phyloP scores from a whole-genome alignment of 345 rosid species.

The Zanthoxylum bungeanum region DNA sequence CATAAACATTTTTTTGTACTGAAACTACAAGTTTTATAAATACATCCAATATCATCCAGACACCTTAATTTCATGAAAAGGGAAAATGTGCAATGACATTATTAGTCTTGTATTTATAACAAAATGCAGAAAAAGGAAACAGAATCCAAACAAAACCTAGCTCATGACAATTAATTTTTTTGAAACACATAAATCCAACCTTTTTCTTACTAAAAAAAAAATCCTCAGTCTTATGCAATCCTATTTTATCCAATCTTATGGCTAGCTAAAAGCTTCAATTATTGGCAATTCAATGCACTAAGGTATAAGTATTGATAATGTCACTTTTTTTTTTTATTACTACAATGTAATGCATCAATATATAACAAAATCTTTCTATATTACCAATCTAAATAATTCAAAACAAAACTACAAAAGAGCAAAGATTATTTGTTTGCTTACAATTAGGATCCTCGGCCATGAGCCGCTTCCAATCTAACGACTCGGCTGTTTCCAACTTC shows the following conservation, averaged over 20 bases:
- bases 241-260: background rate
- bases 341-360: background rate
- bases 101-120: too few relatives aligned
- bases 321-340: too few relatives aligned
- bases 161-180: background rate
- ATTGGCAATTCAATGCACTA: background rate
- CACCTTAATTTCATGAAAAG: background rate
- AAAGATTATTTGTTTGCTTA: constrained; percentile 31
- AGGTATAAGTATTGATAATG: background rate
- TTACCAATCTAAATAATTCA: too few relatives aligned
- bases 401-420: background rate
- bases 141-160: too few relatives aligned
- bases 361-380: too few relatives aligned
- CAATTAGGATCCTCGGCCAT: constrained; percentile 75
- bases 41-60: background rate
- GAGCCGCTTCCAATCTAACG: constrained; percentile 82
- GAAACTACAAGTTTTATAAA: background rate
- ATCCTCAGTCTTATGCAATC: background rate
- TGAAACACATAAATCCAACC: background rate
- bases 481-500: constrained; percentile 64
- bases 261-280: background rate
- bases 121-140: too few relatives aligned
- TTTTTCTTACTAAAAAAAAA: background rate
- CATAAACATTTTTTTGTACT: background rate
- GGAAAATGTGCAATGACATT: background rate